phyloP scores from a whole-genome alignment of 352 stramenopile genomes.

The Phytophthora palmivora region DNA sequence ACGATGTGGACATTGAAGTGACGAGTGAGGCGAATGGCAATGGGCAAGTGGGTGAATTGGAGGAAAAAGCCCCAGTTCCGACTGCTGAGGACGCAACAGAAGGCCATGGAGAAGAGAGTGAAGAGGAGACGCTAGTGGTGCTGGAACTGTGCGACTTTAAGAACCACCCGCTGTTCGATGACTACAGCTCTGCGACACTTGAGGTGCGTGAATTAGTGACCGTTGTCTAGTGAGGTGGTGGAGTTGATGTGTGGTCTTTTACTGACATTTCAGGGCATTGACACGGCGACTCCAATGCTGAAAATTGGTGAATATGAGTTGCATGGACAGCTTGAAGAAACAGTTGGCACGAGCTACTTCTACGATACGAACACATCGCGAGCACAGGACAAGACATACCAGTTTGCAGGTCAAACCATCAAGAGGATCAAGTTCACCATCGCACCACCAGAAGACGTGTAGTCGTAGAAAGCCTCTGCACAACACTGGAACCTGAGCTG shows the following conservation, averaged over 20 bases:
- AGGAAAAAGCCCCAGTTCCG: slow-evolving; percentile 14
- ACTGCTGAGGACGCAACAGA: not conserved
- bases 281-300: slow-evolving; percentile 67
- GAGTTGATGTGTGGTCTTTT: not conserved
- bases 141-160: slow-evolving; percentile 84
- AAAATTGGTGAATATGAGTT: slow-evolving; percentile 77
- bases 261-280: slow-evolving; percentile 56
- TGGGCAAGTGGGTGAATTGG: slow-evolving; percentile 4
- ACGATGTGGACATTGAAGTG: slow-evolving; percentile 2
- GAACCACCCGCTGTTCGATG: slow-evolving; percentile 80
- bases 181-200: slow-evolving; percentile 66
- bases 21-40: slow-evolving; percentile 15
- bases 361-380: slow-evolving; percentile 71
- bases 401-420: slow-evolving; percentile 70
- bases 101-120: slow-evolving; percentile 32
- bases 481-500: slow-evolving; percentile 1
- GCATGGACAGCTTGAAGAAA: slow-evolving; percentile 75
- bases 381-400: slow-evolving; percentile 53
- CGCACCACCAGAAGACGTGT: slow-evolving; percentile 58
- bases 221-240: not conserved
- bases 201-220: slow-evolving; percentile 44
- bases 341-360: slow-evolving; percentile 80
- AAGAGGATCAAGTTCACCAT: slow-evolving; percentile 88
- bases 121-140: slow-evolving; percentile 73
- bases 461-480: slow-evolving; percentile 8